Evolutionary conservation across 139 green algal species (phyloP), one percentile per base, ranked within the genome.

Genomic region (Ettlia oleoabundans): DNA sequence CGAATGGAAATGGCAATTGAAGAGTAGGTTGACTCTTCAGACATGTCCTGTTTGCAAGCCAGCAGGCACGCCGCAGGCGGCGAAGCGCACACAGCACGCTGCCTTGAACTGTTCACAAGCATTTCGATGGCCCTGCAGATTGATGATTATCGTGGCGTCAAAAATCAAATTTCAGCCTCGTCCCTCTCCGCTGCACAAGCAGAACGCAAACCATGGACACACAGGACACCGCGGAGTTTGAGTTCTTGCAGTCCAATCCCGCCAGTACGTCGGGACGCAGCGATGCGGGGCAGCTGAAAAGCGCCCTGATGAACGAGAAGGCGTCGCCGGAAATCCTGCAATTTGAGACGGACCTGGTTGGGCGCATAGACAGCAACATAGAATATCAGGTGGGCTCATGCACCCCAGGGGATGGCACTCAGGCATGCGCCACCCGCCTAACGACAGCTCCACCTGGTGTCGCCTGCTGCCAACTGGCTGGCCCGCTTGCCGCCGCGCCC

Each of bases 291-390:
- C 53, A 78, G 63, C 71, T 89, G n/a, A 84, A 83, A 33, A 61
- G 83, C 47, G 81, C 84, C 18, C 62, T 89, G 6, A 73, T 83
- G 37, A 91, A 92, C 58, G 88, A 92, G 72, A 89, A 89, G 53
- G 63, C 69, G 32, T 55, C 87, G 7, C 88, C 88, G 9, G 88
- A 92, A 42, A 63, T 92, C 30, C 73, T 92, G 47, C 69, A 69
- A 21, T 91, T 85, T 72, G 74, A 89, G 52, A 67, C 65, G 21
- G 86, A 89, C 38, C 74, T 92, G 19, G 51, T 92, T 1, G 21
- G 63, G 2, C 76, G 82, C 7, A 55, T 91, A 58, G 78, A 89
- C 38, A 30, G 70, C 10, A 77, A 84, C 72, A 53, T 91, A n/a
- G 66, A 86, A n/a, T 75, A 89, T 51, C 86, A 90, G 79, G 86